Conservation (phyloP, 257 asterid species). For the Hygrophila difformis region DNA sequence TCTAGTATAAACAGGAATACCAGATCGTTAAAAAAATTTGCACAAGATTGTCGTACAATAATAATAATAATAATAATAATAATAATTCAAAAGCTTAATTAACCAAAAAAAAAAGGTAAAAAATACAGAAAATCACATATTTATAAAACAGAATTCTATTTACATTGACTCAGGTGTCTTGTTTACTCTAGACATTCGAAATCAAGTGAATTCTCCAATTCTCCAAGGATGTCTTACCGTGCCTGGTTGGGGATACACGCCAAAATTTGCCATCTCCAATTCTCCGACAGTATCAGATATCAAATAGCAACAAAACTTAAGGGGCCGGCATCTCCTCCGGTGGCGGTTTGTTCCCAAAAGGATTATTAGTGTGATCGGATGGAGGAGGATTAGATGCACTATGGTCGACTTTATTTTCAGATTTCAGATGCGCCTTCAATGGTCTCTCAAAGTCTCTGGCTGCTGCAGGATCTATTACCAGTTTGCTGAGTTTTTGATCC, state of each 20-base stretch:
- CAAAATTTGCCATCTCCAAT: no score
- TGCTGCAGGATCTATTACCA: slow-evolving; percentile 68
- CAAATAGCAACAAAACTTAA: slow-evolving; percentile 8
- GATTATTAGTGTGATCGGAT: slow-evolving; percentile 27
- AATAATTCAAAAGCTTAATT: no score
- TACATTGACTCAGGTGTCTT: not conserved
- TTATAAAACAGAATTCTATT: not conserved
- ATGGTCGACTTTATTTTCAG: slow-evolving; percentile 47
- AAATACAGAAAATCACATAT: no score
- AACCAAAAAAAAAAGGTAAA: no score
- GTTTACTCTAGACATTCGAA: no score
- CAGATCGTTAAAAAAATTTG: no score
- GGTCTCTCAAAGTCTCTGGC: slow-evolving; percentile 90
- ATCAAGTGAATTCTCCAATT: no score
- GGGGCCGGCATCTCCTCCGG: slow-evolving; percentile 39
- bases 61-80: no score
- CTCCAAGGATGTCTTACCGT: no score
- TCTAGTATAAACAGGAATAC: no score
- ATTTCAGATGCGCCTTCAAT: slow-evolving; percentile 33
- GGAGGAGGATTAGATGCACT: slow-evolving; percentile 31
- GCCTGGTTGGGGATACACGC: no score
- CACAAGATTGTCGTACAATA: no score
- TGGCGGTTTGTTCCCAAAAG: slow-evolving; percentile 27
- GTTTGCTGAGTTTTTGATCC: slow-evolving; percentile 78
- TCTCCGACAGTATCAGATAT: not conserved